Percentiles rank a stretch among this genome's conserved stretches.
phyloP scores from a whole-genome alignment of 139 green algal genomes.

The Closterium sp. region DNA sequence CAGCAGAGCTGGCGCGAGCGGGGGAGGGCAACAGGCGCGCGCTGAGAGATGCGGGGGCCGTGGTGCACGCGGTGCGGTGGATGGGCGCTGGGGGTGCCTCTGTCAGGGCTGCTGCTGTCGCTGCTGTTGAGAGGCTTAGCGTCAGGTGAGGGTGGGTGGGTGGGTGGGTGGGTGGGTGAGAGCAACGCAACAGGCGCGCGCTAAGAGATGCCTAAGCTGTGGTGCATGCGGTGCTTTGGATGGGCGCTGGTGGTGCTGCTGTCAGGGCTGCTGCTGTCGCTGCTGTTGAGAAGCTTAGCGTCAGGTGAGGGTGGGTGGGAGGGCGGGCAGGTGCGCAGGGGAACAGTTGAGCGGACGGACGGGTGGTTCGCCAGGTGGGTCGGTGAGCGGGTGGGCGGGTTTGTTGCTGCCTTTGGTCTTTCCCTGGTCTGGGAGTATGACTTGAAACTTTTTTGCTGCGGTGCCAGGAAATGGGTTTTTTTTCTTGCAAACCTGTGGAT shows the following conservation, averaged over 20 bases:
- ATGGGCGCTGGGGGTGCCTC: constrained; percentile 56
- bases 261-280: background rate
- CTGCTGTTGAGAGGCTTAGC: constrained; percentile 14
- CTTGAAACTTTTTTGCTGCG: too few relatives aligned
- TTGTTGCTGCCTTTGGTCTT: background rate
- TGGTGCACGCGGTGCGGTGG: background rate
- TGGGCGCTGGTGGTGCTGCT: background rate
- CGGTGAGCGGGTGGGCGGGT: background rate
- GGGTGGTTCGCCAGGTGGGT: too few relatives aligned
- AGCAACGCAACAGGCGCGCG: too few relatives aligned
- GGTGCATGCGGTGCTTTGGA: background rate
- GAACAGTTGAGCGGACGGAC: too few relatives aligned
- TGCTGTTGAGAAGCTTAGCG: background rate
- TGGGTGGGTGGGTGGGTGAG: too few relatives aligned
- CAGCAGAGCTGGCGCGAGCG: background rate
- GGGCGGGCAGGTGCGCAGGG: too few relatives aligned
- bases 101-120: constrained; percentile 68
- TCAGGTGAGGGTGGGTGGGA: background rate
- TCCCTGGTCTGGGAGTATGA: too few relatives aligned
- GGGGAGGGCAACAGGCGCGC: background rate
- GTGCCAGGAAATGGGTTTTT: too few relatives aligned
- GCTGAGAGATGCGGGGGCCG: background rate
- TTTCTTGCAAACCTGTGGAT: too few relatives aligned
- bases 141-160: background rate
- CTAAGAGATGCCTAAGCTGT: too few relatives aligned